Evolutionary conservation across 225 moss, liverwort and hornwort genomes (phyloP).

Genomic region (Sphagnum contortum): DNA sequence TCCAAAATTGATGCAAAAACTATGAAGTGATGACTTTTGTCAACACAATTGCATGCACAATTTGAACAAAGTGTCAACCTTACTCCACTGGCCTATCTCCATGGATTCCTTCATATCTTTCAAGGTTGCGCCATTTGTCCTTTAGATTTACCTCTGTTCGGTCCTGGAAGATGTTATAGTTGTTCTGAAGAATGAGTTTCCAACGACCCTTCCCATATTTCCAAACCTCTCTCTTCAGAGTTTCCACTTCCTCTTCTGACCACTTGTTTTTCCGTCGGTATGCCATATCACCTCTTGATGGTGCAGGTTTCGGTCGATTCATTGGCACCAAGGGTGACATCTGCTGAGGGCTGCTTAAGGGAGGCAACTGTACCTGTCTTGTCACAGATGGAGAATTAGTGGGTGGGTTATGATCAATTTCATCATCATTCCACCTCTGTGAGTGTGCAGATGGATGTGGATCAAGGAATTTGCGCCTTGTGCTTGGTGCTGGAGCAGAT

Average conservation of each 20-base stretch:
- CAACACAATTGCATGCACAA: neutral
- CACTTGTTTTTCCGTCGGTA: constrained; percentile 52
- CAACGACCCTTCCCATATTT: constrained; percentile 73
- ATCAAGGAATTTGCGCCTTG: constrained; percentile 26
- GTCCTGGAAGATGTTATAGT: constrained; percentile 25
- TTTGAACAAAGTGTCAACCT: neutral
- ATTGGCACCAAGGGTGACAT: constrained; percentile 5
- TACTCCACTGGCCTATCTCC: neutral
- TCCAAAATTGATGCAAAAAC: too few species aligned
- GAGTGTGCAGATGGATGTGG: constrained; percentile 31
- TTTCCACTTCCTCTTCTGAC: constrained; percentile 56
- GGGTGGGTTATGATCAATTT: constrained; percentile 29
- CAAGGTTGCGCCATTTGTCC: constrained; percentile 94
- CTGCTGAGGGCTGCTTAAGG: constrained; percentile 7
- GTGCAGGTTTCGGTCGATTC: constrained; percentile 1
- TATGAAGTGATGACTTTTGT: too few species aligned
- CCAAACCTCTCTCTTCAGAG: constrained; percentile 48
- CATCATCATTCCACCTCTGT: constrained; percentile 35
- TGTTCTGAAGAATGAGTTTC: constrained; percentile 50
- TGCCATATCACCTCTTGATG: neutral
- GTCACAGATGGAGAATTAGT: constrained; percentile 42
- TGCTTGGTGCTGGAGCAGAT: constrained; percentile 3
- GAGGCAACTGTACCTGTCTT: constrained; percentile 31
- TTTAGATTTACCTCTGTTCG: constrained; percentile 91
- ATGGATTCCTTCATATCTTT: constrained; percentile 42